Evolutionary conservation across 371 early-diverging fungal species (phyloP), one percentile per base, ranked within the genome.

Genomic region (Rhizomucor miehei): DNA sequence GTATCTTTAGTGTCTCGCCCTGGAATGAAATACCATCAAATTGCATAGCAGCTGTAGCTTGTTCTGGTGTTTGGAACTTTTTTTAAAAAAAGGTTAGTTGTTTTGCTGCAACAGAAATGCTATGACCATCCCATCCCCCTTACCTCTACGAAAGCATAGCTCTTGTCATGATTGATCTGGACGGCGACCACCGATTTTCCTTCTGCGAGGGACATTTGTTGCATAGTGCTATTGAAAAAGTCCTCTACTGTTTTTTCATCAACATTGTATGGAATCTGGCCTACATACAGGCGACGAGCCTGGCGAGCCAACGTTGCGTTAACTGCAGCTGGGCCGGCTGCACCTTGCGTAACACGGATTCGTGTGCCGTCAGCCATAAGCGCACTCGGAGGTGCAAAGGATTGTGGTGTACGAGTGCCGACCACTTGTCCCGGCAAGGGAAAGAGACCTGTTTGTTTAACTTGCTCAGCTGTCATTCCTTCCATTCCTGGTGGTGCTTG

Each of bases 91-190:
- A n/a, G n/a, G n/a, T n/a, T n/a, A n/a, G n/a, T n/a, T n/a, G n/a
- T n/a, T n/a, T n/a, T n/a, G n/a, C n/a, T n/a, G n/a, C n/a, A n/a
- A n/a, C n/a, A n/a, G n/a, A n/a, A n/a, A n/a, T n/a, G n/a, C 1
- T 34, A 23, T 23, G 39, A 29, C 1, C 5, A n/a, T 34, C 3
- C 0, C 14, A 17, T 6, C 13, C 44, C 12, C 34, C 50, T 41
- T 75, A 90, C 90, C 76, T 97, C 97, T 21, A 94, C 88, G 72
- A 96, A 96, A 4, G 96, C 95, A 70, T 93, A 96, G 63, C 90
- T 91, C 71, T 93, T 92, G 13, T 94, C 96, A 37, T 84, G 84
- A 66, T 95, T 95, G 59, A 96, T 89, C 60, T 93, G 91, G 10
- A 90, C 89, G 20, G 86, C 76, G 20, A 87, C 67, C 14, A 93